Base-by-base conservation (phyloP, 78 protist species). In the Acrasis kona region DNA sequence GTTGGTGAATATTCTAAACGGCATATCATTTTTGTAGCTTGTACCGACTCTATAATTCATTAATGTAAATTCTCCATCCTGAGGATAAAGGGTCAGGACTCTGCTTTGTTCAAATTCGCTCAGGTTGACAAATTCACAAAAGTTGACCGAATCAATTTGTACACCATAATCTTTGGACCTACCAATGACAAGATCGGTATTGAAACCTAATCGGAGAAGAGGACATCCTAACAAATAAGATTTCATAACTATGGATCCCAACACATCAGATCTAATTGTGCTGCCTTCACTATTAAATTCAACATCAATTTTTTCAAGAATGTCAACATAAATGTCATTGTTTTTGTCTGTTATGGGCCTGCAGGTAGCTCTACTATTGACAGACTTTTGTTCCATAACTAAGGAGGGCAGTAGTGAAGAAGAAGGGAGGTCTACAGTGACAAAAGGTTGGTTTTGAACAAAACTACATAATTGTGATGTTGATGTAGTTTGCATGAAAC, bases 181-280 rank as follows among this genome's bases (percentile, higher is more conserved):
- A 9, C 74, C 82, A 38, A 92, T 76, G 5, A 6, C 72, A 8
- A 92, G 81, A 5, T 88, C 89, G 34, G 83, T 80, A 71, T 87
- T 88, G 27, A 92, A 50, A 1, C 91, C 94, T 2, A 92, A 71
- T 41, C 78, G 71, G 68, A 92, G 40, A 29, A 50, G 75, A 19
- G 96, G 96, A 2, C 64, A 58, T 29, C 94, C 93, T 2, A 65
- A 42, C 10, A 92, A 41, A 77, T 75, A 92, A 10, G 83, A 42
- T 76, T 89, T 90, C 88, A 92, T 89, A 37, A 80, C 79, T 36
- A 92, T 85, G 37, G 80, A 74, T n/a, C 96, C 96, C 71, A 84
- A 88, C 38, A 92, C 69, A 39, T 89, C 80, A 28, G 77, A 76
- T 41, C 79, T 70, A 4, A 83, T 30, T 5, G 89, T 41, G 12